Base-by-base conservation (phyloP, 768 basidiomycete genomes). In the Rhizopogon vinicolor region DNA sequence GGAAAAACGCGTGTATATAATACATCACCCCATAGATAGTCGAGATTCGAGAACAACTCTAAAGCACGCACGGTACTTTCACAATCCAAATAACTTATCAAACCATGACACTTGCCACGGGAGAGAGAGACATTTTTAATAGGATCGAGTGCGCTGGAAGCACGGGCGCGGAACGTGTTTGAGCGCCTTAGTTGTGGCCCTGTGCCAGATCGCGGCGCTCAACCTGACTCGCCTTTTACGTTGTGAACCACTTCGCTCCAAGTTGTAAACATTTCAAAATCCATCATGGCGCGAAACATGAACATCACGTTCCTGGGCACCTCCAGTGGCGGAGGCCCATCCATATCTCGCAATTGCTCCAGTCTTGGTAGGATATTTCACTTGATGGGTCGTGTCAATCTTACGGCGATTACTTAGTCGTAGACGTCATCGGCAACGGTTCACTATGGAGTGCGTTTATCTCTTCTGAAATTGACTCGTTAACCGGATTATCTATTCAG, bases 261-360 rank as follows among this genome's bases (percentile, higher is more conserved):
- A 22, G 22, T 22, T n/a, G n/a, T n/a, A n/a, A n/a, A n/a, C n/a
- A 29, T 29, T 29, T 31, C 7, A 7, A 10, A 31, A 33, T 33
- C 31, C 31, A 78, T 77, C 51, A 78, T 77, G 75, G 56, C 67
- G 2, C 66, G 65, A 45, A 63, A 76, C 53, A 80, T 89, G 71
- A 69, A 71, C 16, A 74, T 90, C 42, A 85, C 82, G 25, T 92
- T 93, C 64, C 73, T 92, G 8, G 90, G 90, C 13, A 91, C 88
- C 2, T 86, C 79, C 42, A 84, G 83, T 29, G 90, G 90, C 7
- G 87, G 89, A 10, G 90, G 91, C 0, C 91, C 91, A 3, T 77
- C 82, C 5, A 74, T 80, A 46, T 75, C 82, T n/a, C 80, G 91
- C 50, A 87, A 89, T 56, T 90, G 89, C 69, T 89, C 89, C 0